phyloP scores from a whole-genome alignment of 2,329 filamentous ascomycete species.

The Chaetomium sp. region DNA sequence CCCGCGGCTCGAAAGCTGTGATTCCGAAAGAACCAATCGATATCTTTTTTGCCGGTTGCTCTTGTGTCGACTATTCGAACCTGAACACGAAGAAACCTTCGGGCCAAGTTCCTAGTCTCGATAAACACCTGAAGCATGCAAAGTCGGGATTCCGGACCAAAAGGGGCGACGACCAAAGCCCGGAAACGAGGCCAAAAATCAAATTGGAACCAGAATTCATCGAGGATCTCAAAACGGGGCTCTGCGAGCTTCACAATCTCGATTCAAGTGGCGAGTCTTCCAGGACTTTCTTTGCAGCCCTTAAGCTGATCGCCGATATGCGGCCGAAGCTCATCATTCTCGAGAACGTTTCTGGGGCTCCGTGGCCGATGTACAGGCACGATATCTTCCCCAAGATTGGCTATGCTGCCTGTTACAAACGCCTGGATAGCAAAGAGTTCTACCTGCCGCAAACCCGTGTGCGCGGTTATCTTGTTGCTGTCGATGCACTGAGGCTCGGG shows the following conservation, averaged over 20 bases:
- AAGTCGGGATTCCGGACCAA: neutral
- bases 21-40: conserved; percentile 53
- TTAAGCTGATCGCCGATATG: conserved; percentile 30
- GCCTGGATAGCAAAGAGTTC: conserved; percentile 62
- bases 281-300: conserved; percentile 23
- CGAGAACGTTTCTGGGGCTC: conserved; percentile 61
- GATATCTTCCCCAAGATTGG: conserved; percentile 38
- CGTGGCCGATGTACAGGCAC: conserved; percentile 49
- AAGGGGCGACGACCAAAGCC: conserved; percentile 33
- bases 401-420: conserved; percentile 46
- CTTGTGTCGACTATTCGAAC: conserved; percentile 67
- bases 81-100: conserved; percentile 43
- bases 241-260: conserved; percentile 2
- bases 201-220: conserved; percentile 8
- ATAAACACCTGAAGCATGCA: conserved; percentile 5
- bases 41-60: conserved; percentile 64
- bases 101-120: conserved; percentile 25
- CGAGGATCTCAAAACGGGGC: neutral
- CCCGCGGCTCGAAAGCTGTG: conserved; percentile 52
- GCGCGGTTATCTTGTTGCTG: conserved; percentile 53
- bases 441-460: conserved; percentile 66
- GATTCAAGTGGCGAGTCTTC: conserved; percentile 18
- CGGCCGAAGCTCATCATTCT: conserved; percentile 59
- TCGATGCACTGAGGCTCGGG: conserved; percentile 37
- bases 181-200: neutral